Evolutionary conservation across 306 rosid species (phyloP).

Genomic region (Vicia sativa): DNA sequence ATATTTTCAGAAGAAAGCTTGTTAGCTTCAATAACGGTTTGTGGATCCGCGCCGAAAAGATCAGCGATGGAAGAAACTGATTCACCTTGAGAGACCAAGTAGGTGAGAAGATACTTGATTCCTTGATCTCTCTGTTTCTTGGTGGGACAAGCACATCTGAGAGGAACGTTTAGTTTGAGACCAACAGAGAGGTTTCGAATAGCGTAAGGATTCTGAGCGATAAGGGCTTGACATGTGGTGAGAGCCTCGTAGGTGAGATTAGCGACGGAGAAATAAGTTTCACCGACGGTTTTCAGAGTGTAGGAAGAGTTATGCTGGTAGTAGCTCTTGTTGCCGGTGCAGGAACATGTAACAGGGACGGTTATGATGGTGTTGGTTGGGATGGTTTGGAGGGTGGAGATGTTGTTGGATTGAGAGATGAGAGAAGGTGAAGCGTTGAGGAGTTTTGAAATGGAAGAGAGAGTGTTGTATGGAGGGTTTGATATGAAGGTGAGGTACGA

Average conservation of each 20-base stretch:
- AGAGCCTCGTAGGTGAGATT: conserved; percentile 66
- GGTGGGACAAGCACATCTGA: conserved; percentile 76
- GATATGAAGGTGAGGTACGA: conserved; percentile 77
- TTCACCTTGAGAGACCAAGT: conserved; percentile 45
- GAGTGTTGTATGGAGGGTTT: conserved; percentile 34
- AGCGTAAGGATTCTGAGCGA: conserved; percentile 42
- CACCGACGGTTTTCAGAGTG: background rate
- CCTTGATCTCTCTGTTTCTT: conserved; percentile 49
- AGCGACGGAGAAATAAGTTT: conserved; percentile 61
- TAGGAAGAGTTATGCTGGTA: conserved; percentile 63
- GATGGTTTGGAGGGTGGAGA: conserved; percentile 50
- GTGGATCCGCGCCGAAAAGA: conserved; percentile 39
- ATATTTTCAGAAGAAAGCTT: conserved; percentile 27
- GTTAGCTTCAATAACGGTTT: conserved; percentile 53
- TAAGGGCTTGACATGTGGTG: conserved; percentile 68
- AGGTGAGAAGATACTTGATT: conserved; percentile 53
- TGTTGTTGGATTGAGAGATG: conserved; percentile 54
- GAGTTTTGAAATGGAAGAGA: conserved; percentile 47
- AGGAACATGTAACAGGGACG: conserved; percentile 64
- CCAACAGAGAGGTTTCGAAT: conserved; percentile 17
- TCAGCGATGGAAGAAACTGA: conserved; percentile 35
- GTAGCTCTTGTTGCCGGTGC: conserved; percentile 38
- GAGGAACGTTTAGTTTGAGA: conserved; percentile 45
- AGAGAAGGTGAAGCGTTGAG: conserved; percentile 35
- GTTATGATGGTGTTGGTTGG: conserved; percentile 39